These are phyloP conservation scores for Cicer yamashitae DNA, from an alignment of 306 rosid species.

Conservation along the genomic window DNA sequence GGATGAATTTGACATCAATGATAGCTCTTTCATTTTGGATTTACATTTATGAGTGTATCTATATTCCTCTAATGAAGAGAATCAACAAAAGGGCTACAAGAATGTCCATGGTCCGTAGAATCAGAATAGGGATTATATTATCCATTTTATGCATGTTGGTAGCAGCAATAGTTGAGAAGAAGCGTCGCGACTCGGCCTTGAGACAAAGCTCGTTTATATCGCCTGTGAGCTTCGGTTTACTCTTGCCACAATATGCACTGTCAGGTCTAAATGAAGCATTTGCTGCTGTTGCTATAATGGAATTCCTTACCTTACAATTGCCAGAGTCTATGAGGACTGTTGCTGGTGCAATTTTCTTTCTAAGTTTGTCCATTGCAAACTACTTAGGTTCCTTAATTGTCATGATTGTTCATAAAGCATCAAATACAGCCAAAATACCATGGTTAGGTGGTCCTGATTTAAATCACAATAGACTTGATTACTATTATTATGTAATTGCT, in stretches of 20 bases:
- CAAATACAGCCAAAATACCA: slow-evolving; percentile 42
- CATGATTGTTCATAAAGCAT: slow-evolving; percentile 45
- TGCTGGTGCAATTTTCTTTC: slow-evolving; percentile 78
- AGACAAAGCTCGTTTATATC: slow-evolving; percentile 48
- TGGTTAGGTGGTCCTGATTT: slow-evolving; percentile 79
- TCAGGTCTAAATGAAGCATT: slow-evolving; percentile 77
- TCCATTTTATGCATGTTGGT: slow-evolving; percentile 73
- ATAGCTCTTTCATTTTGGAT: slow-evolving; percentile 83
- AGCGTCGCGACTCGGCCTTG: slow-evolving; percentile 60
- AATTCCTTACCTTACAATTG: slow-evolving; percentile 66
- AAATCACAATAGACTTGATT: slow-evolving; percentile 61
- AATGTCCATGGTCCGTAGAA: slow-evolving; percentile 56
- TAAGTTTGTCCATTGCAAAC: slow-evolving; percentile 67
- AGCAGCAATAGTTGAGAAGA: slow-evolving; percentile 64
- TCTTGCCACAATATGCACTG: slow-evolving; percentile 67
- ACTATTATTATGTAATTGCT: slow-evolving; percentile 67
- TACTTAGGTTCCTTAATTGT: slow-evolving; percentile 65
- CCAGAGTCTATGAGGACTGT: slow-evolving; percentile 83
- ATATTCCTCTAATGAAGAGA: slow-evolving; percentile 48
- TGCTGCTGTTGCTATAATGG: slow-evolving; percentile 73
- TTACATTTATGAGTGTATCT: slow-evolving; percentile 61
- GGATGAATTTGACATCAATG: slow-evolving; percentile 67
- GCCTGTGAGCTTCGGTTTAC: slow-evolving; percentile 52
- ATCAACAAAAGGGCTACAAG: slow-evolving; percentile 43
- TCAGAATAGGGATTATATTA: slow-evolving; percentile 63